Base-by-base conservation (phyloP, 2,329 filamentous ascomycete species). In the Neurospora sp. region DNA sequence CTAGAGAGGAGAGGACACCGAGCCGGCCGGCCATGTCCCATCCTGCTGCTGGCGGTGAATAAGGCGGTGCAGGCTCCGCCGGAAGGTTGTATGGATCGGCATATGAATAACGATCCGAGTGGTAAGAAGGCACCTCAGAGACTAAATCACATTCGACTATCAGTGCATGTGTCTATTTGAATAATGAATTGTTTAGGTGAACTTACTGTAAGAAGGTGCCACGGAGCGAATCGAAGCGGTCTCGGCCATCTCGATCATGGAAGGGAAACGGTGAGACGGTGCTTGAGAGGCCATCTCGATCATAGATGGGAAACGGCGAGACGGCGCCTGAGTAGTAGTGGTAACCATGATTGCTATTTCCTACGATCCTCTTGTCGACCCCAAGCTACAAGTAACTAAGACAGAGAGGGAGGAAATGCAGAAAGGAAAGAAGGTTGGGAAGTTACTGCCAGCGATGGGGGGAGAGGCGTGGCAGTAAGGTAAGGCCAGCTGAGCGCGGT, bases 191-290 rank as follows among this genome's bases (percentile, higher is more conserved):
- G 17, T n/a, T 66, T 66, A 66, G 67, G 38, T 43, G 52, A 43
- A 81, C 85, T 83, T 75, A 89, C 86, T 82, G 78, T 91, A 91
- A 10, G 89, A 91, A 52, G 89, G 89, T n/a, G 89, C 89, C 8
- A 85, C 85, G 19, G 89, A 91, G 74, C 83, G 87, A 72, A 91
- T 86, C 10, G 90, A 91, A 7, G 86, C 84, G 28, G 89, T 90
- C 75, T 91, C 89, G 52, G 52, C 52, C 52, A 58, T 58, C 19
- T 58, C 66, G 10, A 40, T 67, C 33, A 67, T 67, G 8, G 66
- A 40, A 67, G 33, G 66, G 33, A 67, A 67, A 67, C 33, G 66
- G 17, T 36, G 66, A 40, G 66, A 13, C 15, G 66, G 52, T 33
- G 52, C 23, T 33, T 58, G 52, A 28, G 52, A 58, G 52, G 52